Evolutionary conservation across 495 filamentous ascomycete genomes (phyloP), one percentile per base, ranked within the genome.

Genomic region (Penicillium paradoxum): DNA sequence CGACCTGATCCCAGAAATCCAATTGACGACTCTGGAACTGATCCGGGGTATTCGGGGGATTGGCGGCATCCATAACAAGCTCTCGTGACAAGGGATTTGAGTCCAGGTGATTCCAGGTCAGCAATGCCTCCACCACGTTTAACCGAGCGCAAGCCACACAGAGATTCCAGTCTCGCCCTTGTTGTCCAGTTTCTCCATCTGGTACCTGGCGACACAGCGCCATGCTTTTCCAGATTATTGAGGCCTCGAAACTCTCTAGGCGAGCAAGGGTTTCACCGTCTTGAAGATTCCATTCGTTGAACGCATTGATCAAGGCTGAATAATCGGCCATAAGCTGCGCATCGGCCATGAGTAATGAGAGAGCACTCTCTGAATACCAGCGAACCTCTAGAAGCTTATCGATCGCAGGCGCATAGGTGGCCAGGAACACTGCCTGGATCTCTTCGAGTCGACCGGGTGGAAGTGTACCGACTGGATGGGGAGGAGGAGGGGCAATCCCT

Each of bases 331-430:
- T 78, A 14, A 89, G 71, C 27, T 77, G 71, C 27, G 69, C 66
- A 54, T 86, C 83, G 22, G 74, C 76, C 68, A 81, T 67, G 6
- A 92, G 69, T 25, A 78, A 62, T 6, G 65, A 59, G 4, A 78
- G 56, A 32, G 70, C 82, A 62, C 69, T 79, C 62, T 70, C 77
- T 46, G 77, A 70, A 65, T 86, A 96, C 90, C 90, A 96, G 27
- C 76, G 77, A n/a, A 89, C 86, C 58, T 96, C 91, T 49, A 96
- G 80, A 53, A 95, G 85, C 49, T 80, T 81, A 59, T 89, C 82
- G 32, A 96, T 82, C 21, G 87, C 89, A 1, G 81, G 80, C 15
- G 82, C 82, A 64, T 93, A 96, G 45, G 88, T 83, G 40, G 84
- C 83, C 51, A 80, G 73, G 69, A 88, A 95, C 10, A 93, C 75